Percentiles rank a stretch among this genome's conserved stretches.
Conservation (phyloP, 345 rosid genomes). For the Salix caprea region DNA sequence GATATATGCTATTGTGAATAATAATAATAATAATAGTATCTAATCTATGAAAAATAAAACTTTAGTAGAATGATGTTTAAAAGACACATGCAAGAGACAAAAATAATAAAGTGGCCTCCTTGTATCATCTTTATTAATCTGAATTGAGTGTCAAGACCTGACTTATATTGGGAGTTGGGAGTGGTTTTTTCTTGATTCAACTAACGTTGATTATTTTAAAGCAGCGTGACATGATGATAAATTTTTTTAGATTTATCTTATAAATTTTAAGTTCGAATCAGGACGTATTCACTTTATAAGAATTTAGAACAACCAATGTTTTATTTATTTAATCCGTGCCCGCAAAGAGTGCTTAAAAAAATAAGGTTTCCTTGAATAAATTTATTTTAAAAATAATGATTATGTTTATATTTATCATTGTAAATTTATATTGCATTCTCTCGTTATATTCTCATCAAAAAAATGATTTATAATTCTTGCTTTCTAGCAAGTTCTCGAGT, state of each 20-base stretch:
- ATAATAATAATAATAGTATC: neutral
- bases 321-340: too few species aligned
- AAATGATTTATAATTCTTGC: neutral
- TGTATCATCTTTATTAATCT: neutral
- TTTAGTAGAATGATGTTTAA: neutral
- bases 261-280: too few species aligned
- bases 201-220: too few species aligned
- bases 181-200: neutral
- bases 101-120: neutral
- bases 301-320: accelerated
- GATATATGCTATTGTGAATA: neutral
- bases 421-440: neutral
- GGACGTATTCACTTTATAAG: accelerated
- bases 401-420: too few species aligned
- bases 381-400: too few species aligned
- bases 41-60: neutral
- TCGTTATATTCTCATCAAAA: neutral
- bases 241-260: accelerated
- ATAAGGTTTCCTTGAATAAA: too few species aligned
- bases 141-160: neutral
- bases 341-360: too few species aligned
- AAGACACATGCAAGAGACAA: neutral
- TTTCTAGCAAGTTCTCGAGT: neutral
- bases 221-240: too few species aligned
- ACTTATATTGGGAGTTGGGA: neutral